phyloP scores from a whole-genome alignment of 192 early-diverging fungal genomes.

The Coemansia sp. region DNA sequence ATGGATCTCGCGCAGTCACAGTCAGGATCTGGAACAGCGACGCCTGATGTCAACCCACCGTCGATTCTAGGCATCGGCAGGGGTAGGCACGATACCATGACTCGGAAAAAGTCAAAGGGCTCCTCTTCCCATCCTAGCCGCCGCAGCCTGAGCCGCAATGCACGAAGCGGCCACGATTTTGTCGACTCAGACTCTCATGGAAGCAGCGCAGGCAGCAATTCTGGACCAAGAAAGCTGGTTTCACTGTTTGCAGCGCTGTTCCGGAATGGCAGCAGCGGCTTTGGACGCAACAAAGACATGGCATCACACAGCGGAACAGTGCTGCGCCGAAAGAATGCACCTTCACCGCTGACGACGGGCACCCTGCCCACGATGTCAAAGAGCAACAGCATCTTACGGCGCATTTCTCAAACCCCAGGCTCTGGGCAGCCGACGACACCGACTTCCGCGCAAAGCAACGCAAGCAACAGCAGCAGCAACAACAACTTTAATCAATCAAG shows the following conservation, averaged over 20 bases:
- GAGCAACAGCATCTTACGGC: slow-evolving; percentile 31
- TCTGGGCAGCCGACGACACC: slow-evolving; percentile 7
- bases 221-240: slow-evolving; percentile 62
- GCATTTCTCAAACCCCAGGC: slow-evolving; percentile 18
- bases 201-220: slow-evolving; percentile 19
- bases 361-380: slow-evolving; percentile 20
- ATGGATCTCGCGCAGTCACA: slow-evolving; percentile 42
- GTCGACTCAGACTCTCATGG: slow-evolving; percentile 27
- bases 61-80: slow-evolving; percentile 20
- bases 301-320: slow-evolving; percentile 10
- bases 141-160: slow-evolving; percentile 41
- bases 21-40: slow-evolving; percentile 48
- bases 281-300: slow-evolving; percentile 28
- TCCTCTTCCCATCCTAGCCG: slow-evolving; percentile 55
- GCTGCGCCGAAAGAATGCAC: slow-evolving; percentile 44
- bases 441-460: slow-evolving; percentile 1
- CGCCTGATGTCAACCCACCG: slow-evolving; percentile 23
- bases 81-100: slow-evolving; percentile 12
- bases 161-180: slow-evolving; percentile 16
- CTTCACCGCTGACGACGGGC: slow-evolving; percentile 33
- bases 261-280: slow-evolving; percentile 30
- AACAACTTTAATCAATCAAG: background rate
- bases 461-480: slow-evolving; percentile 10
- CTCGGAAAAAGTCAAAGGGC: slow-evolving; percentile 40
- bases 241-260: slow-evolving; percentile 76